Evolutionary conservation across 176 grass and related monocot species (phyloP).

Genomic region (Leersia perrieri): DNA sequence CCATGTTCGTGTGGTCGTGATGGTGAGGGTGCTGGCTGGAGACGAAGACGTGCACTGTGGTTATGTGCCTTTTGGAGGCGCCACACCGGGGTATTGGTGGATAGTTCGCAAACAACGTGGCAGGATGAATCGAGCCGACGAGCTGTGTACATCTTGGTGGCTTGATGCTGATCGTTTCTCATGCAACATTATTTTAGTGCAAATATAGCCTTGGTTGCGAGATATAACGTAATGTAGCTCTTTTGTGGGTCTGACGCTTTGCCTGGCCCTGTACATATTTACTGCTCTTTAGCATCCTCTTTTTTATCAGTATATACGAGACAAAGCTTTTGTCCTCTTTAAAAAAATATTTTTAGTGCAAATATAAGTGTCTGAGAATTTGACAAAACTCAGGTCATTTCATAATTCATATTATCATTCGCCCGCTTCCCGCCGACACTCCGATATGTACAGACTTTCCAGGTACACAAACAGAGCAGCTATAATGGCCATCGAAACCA

Average conservation of each 20-base stretch:
- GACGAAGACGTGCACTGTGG: background rate
- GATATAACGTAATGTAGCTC: too few relatives aligned
- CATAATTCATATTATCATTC: background rate
- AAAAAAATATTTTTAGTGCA: background rate
- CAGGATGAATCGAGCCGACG: background rate
- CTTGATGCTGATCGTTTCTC: background rate
- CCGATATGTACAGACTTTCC: background rate
- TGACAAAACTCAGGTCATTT: background rate
- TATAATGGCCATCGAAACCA: background rate
- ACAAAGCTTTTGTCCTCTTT: too few relatives aligned
- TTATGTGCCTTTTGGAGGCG: background rate
- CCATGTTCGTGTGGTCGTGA: background rate
- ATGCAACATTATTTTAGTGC: background rate
- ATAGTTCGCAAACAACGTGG: conserved; percentile 10
- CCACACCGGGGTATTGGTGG: background rate
- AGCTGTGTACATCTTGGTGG: background rate
- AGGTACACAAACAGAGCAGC: background rate
- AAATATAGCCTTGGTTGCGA: too few relatives aligned
- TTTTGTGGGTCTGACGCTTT: too few relatives aligned
- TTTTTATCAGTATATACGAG: too few relatives aligned
- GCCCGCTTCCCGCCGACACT: background rate
- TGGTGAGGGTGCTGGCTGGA: background rate
- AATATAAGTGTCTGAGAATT: background rate
- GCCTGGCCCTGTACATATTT: too few relatives aligned
- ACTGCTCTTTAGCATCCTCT: too few relatives aligned